Conservation (phyloP, 1,284 basidiomycete genomes). For the Austroboletus olivaceoglutinosus region DNA sequence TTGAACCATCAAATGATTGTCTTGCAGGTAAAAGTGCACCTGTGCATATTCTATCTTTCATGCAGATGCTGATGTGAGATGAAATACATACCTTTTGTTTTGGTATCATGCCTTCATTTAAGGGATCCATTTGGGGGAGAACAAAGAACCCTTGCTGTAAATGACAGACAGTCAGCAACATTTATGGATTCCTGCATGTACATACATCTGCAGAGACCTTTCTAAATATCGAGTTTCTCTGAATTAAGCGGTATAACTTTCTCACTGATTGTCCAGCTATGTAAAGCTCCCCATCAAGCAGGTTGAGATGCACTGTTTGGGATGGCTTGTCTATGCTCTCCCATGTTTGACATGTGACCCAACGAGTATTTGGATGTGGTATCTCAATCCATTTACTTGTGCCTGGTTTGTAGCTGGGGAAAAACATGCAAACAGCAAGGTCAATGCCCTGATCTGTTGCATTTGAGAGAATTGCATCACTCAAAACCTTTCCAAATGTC, state of each 20-base stretch:
- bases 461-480: constrained; percentile 3
- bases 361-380: not conserved
- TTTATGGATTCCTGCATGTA: not conserved
- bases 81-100: not conserved
- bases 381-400: not conserved
- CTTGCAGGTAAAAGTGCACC: constrained; percentile 29
- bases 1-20: not conserved
- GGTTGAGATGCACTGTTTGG: not conserved
- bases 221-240: constrained; percentile 32
- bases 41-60: constrained; percentile 10
- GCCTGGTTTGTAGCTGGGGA: constrained; percentile 18
- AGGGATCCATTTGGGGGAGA: not conserved
- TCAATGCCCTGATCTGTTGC: constrained; percentile 28
- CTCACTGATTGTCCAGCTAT: constrained; percentile 37
- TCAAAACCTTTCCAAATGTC: not conserved
- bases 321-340: not conserved
- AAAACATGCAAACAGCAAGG: constrained; percentile 32
- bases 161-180: not conserved
- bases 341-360: not conserved
- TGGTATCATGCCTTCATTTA: constrained; percentile 3
- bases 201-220: constrained; percentile 34
- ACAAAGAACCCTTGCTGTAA: not conserved
- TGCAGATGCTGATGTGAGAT: not conserved
- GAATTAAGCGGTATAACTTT: constrained; percentile 37
- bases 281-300: not conserved